These are phyloP conservation scores for Pichia eremophila DNA, from an alignment of 805 yeast genomes.

Conservation along the genomic window DNA sequence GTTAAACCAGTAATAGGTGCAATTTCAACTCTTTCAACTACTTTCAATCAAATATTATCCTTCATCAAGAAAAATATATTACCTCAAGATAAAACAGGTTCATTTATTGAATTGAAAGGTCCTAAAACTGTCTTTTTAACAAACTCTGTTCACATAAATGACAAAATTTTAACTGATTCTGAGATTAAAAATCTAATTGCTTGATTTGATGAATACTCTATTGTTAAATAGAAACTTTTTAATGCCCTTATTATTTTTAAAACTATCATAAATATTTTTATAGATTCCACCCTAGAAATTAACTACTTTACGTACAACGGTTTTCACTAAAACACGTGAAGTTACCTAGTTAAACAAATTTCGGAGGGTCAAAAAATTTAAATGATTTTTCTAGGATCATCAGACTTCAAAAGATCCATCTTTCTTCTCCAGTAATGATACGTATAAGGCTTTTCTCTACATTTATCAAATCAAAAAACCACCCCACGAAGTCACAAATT, in stretches of 20 bases:
- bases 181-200: constrained; percentile 15
- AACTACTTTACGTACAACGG: no score
- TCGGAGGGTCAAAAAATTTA: no score
- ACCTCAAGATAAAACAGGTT: constrained; percentile 8
- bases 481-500: constrained; percentile 1
- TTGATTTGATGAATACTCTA: neutral
- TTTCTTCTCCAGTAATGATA: no score
- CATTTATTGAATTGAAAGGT: constrained; percentile 22
- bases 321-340: no score
- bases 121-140: constrained; percentile 25
- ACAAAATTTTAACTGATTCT: constrained; percentile 15
- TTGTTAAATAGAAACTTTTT: no score
- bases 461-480: neutral
- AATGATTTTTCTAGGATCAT: no score
- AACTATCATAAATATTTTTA: no score
- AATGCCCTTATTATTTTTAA: no score
- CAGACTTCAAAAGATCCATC: no score
- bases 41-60: neutral
- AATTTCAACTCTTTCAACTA: neutral
- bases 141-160: constrained; percentile 20
- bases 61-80: neutral
- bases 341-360: no score
- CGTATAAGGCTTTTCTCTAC: neutral
- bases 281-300: no score
- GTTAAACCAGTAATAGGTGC: neutral